Evolutionary conservation across 805 yeast species (phyloP).

Genomic region (Metschnikowia similis): DNA sequence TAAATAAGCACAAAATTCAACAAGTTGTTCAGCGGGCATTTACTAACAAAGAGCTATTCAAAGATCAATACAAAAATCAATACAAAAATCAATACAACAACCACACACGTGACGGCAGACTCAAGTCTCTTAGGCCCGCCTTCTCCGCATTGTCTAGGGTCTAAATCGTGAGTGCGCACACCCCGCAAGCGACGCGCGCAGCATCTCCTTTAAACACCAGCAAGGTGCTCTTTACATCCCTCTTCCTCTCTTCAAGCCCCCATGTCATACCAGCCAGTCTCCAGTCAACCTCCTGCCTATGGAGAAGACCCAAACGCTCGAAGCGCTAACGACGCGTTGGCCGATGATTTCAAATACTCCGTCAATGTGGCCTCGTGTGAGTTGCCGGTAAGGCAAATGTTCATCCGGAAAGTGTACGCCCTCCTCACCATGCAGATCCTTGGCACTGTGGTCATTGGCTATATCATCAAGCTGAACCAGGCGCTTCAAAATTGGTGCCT

Average conservation of each 20-base stretch:
- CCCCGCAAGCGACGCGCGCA: no score
- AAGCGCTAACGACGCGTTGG: conserved; percentile 13
- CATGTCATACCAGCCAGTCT: conserved; percentile 13
- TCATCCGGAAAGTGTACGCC: conserved; percentile 75
- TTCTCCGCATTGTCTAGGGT: no score
- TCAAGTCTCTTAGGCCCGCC: no score
- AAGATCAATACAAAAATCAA: no score
- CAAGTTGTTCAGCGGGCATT: no score
- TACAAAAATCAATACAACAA: no score
- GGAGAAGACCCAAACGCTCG: conserved; percentile 14
- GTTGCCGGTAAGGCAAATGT: conserved; percentile 67
- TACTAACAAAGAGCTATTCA: no score
- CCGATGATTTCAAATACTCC: conserved; percentile 77
- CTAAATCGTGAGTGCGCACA: no score
- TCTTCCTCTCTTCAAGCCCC: neutral
- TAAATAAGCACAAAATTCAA: no score
- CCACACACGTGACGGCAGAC: no score
- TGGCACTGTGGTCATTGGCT: conserved; percentile 56
- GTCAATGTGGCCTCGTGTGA: conserved; percentile 76
- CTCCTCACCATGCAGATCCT: conserved; percentile 62
- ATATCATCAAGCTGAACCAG: conserved; percentile 42
- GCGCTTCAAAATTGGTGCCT: conserved; percentile 52
- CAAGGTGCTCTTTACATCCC: no score
- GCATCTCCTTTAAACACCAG: no score
- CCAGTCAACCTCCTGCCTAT: conserved; percentile 13